Evolutionary conservation across 805 yeast species (phyloP).

Genomic region (Wickerhamomyces bisporus): DNA sequence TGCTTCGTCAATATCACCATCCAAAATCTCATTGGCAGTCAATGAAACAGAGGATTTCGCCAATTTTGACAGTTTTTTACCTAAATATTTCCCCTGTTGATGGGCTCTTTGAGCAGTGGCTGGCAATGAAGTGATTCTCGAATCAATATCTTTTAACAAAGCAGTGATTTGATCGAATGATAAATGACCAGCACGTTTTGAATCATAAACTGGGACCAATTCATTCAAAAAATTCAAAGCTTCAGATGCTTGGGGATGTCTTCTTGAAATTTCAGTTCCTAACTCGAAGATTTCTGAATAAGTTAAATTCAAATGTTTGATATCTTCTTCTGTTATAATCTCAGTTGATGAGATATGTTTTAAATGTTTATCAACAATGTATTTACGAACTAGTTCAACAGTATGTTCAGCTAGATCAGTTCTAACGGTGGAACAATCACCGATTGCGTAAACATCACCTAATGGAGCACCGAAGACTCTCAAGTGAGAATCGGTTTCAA

Average conservation of each 20-base stretch:
- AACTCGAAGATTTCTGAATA: conserved; percentile 45
- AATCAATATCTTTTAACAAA: conserved; percentile 49
- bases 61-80: conserved; percentile 50
- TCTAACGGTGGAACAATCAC: conserved; percentile 66
- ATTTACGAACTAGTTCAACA: conserved; percentile 43
- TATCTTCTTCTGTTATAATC: conserved; percentile 45
- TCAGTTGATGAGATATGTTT: conserved; percentile 27
- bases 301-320: conserved; percentile 42
- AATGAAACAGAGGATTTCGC: conserved; percentile 41
- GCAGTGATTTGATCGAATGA: conserved; percentile 46
- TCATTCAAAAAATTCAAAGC: conserved; percentile 47
- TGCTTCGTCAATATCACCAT: conserved; percentile 52
- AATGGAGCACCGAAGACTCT: conserved; percentile 63
- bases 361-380: conserved; percentile 38
- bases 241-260: conserved; percentile 55
- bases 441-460: conserved; percentile 67
- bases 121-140: conserved; percentile 61
- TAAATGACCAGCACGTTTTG: conserved; percentile 42
- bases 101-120: conserved; percentile 73
- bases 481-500: conserved; percentile 70
- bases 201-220: conserved; percentile 48
- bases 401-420: conserved; percentile 54
- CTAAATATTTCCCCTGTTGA: conserved; percentile 66
- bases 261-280: conserved; percentile 40
- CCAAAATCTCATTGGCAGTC: conserved; percentile 39